Base-by-base conservation (phyloP, 2,329 filamentous ascomycete genomes). In the Colletotrichum incanum region DNA sequence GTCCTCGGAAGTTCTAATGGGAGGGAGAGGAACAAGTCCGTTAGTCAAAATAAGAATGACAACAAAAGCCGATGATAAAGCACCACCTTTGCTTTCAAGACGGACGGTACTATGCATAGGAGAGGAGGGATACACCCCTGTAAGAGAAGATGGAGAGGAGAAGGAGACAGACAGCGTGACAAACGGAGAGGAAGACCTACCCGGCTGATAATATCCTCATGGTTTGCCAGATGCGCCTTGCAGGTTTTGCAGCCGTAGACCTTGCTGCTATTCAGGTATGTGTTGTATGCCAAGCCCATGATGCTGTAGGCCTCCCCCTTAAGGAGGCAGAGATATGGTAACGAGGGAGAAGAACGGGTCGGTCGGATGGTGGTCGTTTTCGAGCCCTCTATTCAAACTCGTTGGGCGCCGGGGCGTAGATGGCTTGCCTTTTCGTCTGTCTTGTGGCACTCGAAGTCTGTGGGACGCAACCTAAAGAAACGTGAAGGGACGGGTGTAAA, bases 221-320 rank as follows among this genome's bases (percentile, higher is more conserved):
- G 94, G 81, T 98, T 96, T 41, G 95, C 93, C 23, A 99, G 90
- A 80, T 99, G 96, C 9, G 96, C 94, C 83, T 98, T 98, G 91
- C 96, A 99, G 78, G 89, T 90, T 86, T 96, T 96, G 90, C 94
- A 98, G 76, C 94, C 95, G 82, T 96, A 97, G 80, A 98, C 96
- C 84, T 94, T 94, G 83, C 88, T 90, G 80, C 93, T 93, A 82
- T 92, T 94, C 75, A 98, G 92, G 82, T 98, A 98, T 73, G 93
- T 92, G 84, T 98, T 98, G 87, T 98, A 98, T 72, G 92, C 87
- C 77, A 98, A 91, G 76, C 95, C 95, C 95, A 98, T 98, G 67
- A 75, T 83, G n/a, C 28, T 31, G 20, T 12, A 61, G 55, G 43
- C 58, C 47, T 50, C 66, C 58, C 43, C 58, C 43, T 26, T 37